Conservation (phyloP, 441 rosid species). For the Bocquillonia castaneifolia region DNA sequence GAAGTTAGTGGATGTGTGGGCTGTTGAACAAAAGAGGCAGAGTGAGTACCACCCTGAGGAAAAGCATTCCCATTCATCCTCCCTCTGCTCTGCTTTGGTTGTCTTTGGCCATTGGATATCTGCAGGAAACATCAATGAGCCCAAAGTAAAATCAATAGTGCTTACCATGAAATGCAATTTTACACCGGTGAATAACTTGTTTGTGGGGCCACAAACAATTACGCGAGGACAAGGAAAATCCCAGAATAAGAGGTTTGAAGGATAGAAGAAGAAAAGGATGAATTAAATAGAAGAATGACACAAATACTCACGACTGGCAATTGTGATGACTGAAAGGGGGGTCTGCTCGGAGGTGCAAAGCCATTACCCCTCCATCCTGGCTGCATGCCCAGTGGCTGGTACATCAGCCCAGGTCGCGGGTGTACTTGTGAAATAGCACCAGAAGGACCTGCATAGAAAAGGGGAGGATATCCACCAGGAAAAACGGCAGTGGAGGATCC, state of each 20-base stretch:
- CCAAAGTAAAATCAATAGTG: not conserved
- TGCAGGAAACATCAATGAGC: constrained; percentile 20
- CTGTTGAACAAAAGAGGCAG: constrained; percentile 21
- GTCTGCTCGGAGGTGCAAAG: constrained; percentile 44
- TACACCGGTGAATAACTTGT: not conserved
- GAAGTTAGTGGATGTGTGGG: constrained; percentile 17
- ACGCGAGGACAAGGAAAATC: too few species aligned
- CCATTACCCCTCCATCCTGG: constrained; percentile 56
- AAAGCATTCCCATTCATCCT: constrained; percentile 40
- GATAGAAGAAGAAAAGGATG: not conserved
- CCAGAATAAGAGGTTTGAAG: too few species aligned
- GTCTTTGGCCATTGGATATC: constrained; percentile 43
- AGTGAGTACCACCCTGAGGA: constrained; percentile 25
- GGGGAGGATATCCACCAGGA: constrained; percentile 53
- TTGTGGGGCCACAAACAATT: not conserved
- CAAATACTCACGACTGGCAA: constrained; percentile 40
- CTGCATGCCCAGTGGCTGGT: constrained; percentile 52
- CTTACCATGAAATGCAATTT: not conserved
- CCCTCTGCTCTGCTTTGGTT: constrained; percentile 36
- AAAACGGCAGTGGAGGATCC: constrained; percentile 34
- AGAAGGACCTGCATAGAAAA: constrained; percentile 52
- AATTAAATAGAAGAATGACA: not conserved
- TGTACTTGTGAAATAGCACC: constrained; percentile 45
- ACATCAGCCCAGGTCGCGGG: constrained; percentile 45
- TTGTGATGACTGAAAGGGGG: constrained; percentile 44